Evolutionary conservation across 2,329 filamentous ascomycete genomes (phyloP).

Genomic region (Cyphellophora attinorum): DNA sequence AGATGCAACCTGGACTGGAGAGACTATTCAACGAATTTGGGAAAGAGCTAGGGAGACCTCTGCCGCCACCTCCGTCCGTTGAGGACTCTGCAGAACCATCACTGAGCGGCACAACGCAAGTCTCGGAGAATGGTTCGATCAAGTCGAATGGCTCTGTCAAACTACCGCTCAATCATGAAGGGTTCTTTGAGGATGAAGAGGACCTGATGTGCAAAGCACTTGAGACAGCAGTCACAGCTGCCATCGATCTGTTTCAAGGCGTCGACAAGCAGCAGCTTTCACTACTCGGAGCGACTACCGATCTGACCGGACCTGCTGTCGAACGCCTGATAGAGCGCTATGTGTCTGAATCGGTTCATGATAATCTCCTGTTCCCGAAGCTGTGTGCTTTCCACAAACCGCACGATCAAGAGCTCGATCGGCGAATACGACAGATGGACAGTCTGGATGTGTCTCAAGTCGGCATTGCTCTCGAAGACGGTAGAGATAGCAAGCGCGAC

Average conservation of each 20-base stretch:
- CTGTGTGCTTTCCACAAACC: conserved; percentile 66
- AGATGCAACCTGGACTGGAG: conserved; percentile 90
- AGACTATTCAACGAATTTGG: conserved; percentile 84
- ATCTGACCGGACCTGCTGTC: conserved; percentile 82
- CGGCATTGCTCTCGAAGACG: conserved; percentile 75
- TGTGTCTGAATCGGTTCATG: conserved; percentile 84
- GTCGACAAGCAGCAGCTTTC: conserved; percentile 95
- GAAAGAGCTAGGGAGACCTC: conserved; percentile 70
- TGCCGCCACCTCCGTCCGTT: conserved; percentile 58
- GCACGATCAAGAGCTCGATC: conserved; percentile 81
- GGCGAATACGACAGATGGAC: conserved; percentile 85
- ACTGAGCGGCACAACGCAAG: conserved; percentile 16
- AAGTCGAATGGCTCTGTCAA: conserved; percentile 29
- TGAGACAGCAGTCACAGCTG: conserved; percentile 83
- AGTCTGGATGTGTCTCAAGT: conserved; percentile 91
- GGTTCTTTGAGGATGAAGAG: conserved; percentile 81
- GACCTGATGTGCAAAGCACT: conserved; percentile 79
- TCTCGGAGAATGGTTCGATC: conserved; percentile 19
- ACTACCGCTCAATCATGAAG: conserved; percentile 48
- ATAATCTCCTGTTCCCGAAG: conserved; percentile 70
- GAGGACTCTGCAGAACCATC: conserved; percentile 3
- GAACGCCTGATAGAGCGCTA: conserved; percentile 93
- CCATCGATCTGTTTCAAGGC: conserved; percentile 89
- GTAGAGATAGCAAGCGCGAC: conserved; percentile 68
- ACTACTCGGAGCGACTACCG: conserved; percentile 81